A percentile compares a stretch with the other conserved stretches of the same genome.
Conservation (phyloP, 176 grass and related monocot genomes). For the Bolboschoenus planiculmis region DNA sequence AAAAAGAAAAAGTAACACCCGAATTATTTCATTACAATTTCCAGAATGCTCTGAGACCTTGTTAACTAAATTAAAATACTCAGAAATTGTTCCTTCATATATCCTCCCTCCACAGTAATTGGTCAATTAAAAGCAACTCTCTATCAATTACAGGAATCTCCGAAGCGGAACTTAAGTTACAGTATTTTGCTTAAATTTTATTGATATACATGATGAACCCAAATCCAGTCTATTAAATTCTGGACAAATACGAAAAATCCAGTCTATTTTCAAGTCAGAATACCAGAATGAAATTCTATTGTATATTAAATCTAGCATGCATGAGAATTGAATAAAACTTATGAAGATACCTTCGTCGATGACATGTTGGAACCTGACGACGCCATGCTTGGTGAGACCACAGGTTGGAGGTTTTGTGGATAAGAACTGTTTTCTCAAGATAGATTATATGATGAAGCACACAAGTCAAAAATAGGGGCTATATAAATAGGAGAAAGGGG, state of each 20-base stretch:
- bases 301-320: neutral
- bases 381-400: neutral
- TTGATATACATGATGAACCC: neutral
- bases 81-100: too few relatives aligned
- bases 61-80: too few relatives aligned
- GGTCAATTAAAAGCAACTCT: neutral
- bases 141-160: neutral
- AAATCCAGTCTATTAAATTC: neutral
- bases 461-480: neutral
- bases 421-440: neutral
- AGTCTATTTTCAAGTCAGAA: neutral
- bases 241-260: neutral
- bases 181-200: neutral
- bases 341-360: neutral
- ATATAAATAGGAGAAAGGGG: neutral
- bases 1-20: too few relatives aligned
- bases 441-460: neutral
- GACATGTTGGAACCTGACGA: constrained; percentile 4
- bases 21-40: too few relatives aligned
- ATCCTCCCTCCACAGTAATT: too few relatives aligned
- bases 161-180: neutral
- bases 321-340: neutral
- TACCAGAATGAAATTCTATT: neutral
- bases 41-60: too few relatives aligned
- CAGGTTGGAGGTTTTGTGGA: neutral